Conservation (phyloP, 108 stramenopile species). For the Nitzschia inconspicua region DNA sequence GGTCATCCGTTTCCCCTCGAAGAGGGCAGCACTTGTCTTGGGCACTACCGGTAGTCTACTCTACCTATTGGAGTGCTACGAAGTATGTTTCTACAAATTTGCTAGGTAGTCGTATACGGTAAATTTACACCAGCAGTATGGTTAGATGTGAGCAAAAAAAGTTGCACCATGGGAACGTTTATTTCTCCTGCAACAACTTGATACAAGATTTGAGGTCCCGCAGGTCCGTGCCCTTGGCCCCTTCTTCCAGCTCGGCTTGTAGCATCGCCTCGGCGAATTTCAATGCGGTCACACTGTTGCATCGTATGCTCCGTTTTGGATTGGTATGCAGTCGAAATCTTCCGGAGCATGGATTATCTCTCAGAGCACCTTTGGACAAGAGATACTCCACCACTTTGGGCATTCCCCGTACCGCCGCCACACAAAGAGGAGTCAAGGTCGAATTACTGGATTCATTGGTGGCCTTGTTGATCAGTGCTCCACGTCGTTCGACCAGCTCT, state of each 20-base stretch:
- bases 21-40: no score
- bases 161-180: background rate
- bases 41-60: no score
- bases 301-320: conserved; percentile 44
- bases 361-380: conserved; percentile 25
- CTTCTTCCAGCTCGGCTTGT: conserved; percentile 45
- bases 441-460: conserved; percentile 46
- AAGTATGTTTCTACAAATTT: no score
- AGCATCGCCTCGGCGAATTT: conserved; percentile 59
- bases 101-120: background rate
- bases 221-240: conserved; percentile 37
- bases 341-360: conserved; percentile 21
- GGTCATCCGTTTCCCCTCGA: no score
- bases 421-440: conserved; percentile 63
- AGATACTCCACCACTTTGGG: conserved; percentile 71
- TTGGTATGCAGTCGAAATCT: conserved; percentile 33
- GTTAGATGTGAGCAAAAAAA: background rate
- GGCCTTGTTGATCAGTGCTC: conserved; percentile 58
- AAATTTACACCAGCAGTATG: background rate
- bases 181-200: conserved; percentile 15
- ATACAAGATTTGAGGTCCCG: conserved; percentile 40
- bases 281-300: conserved; percentile 48
- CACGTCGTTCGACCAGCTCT: conserved; percentile 58
- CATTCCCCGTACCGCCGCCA: conserved; percentile 81
- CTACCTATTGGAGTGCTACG: no score